Percentiles rank a stretch among this genome's conserved stretches.
Conservation (phyloP, 768 basidiomycete species). For the Boletus edulis region DNA sequence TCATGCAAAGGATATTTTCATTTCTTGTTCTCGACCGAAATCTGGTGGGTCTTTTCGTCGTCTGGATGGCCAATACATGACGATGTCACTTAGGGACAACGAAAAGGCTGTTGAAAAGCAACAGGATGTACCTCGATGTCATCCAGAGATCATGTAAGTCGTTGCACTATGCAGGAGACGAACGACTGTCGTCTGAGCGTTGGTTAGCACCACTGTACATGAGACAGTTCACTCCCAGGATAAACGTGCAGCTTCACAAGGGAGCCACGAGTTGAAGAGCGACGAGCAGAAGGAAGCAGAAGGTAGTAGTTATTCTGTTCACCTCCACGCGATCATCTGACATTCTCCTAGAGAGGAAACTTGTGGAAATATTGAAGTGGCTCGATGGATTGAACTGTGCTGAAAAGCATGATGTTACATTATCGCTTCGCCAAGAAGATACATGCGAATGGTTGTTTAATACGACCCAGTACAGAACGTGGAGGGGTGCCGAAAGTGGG, state of each 20-base stretch:
- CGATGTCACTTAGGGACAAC: background rate
- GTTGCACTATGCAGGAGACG: too few relatives aligned
- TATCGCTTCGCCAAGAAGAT: background rate
- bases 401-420: slow-evolving; percentile 2
- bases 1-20: background rate
- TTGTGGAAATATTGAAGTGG: background rate
- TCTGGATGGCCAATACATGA: background rate
- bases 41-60: background rate
- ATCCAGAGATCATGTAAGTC: background rate
- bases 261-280: background rate
- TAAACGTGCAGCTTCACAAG: background rate
- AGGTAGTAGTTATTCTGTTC: background rate
- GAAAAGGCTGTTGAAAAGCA: background rate
- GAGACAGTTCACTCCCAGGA: too few relatives aligned
- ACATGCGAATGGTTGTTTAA: slow-evolving; percentile 6
- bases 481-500: background rate
- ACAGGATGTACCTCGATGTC: background rate
- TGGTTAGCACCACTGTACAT: too few relatives aligned
- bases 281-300: background rate
- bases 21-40: slow-evolving; percentile 1
- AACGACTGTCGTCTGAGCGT: background rate
- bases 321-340: background rate
- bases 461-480: background rate
- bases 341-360: background rate
- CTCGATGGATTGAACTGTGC: slow-evolving; percentile 1